Evolutionary conservation across 83 land plant species (phyloP).

Genomic region (Thuja plicata): DNA sequence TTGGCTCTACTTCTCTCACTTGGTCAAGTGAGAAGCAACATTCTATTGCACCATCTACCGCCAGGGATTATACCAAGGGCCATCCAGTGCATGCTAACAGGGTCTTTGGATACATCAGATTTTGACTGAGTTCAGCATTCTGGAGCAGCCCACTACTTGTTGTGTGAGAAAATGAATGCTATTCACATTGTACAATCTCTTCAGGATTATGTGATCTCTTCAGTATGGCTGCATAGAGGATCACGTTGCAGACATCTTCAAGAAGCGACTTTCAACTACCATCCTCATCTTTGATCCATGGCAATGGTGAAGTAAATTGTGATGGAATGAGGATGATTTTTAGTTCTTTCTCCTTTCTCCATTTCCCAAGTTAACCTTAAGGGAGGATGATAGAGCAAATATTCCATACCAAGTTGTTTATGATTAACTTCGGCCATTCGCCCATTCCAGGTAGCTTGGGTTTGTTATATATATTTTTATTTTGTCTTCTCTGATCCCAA

Average conservation of each 20-base stretch:
- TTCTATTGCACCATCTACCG: neutral
- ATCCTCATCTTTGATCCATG: neutral
- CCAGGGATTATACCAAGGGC: neutral
- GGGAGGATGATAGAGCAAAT: neutral
- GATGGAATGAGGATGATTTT: neutral
- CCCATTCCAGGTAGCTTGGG: too few species aligned
- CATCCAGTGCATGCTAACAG: neutral
- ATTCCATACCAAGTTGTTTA: too few species aligned
- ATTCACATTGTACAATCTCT: neutral
- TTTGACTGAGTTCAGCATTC: neutral
- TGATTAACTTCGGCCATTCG: too few species aligned
- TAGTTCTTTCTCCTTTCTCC: neutral
- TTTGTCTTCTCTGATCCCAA: too few species aligned
- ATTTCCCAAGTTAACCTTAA: neutral
- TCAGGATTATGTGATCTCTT: neutral
- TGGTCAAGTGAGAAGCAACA: neutral
- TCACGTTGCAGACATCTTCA: neutral
- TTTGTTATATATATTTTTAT: too few species aligned
- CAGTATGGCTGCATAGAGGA: neutral
- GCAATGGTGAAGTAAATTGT: neutral
- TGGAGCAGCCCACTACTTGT: neutral
- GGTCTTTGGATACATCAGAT: neutral
- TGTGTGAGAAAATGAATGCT: neutral
- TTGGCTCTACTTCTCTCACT: neutral
- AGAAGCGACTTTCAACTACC: neutral